Evolutionary conservation across 148 eudicot species (phyloP), one percentile per base, ranked within the genome.

Genomic region (Linanthus parryae): DNA sequence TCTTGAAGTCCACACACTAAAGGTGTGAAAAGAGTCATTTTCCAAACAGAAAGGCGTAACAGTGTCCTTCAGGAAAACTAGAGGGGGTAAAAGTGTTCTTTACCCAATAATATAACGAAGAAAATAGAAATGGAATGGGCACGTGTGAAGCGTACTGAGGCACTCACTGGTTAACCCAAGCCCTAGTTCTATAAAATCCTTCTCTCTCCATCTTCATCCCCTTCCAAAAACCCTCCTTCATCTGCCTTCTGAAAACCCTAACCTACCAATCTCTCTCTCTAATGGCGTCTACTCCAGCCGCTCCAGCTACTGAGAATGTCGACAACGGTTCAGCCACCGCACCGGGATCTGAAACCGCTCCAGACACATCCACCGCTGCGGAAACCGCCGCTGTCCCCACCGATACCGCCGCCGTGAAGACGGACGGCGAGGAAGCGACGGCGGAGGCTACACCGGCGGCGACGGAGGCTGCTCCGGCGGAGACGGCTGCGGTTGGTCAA

Each of bases 311-410:
- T 16, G 51, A 42, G 39, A 31, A 31, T 35, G 35, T 24, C 34
- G 66, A 52, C 44, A 62, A 62, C 29, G 66, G 66, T 13, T 34
- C 66, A n/a, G 42, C 58, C 44, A 13, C 5, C 28, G 7, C 56
- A 20, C 41, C 56, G 19, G 47, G 27, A 4, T 17, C 34, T n/a
- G 28, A 15, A 29, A 23, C 24, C 11, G 16, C 43, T 16, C 2
- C 62, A 0, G 43, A 31, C n/a, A 10, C 43, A 11, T 3, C 22
- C 17, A n/a, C 14, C 7, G 16, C 22, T 1, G 48, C 13, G 36
- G 4, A 29, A 6, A 17, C 56, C 3, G n/a, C 29, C 19, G 3
- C 20, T 12, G 29, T 4, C 44, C 5, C 44, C 29, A 16, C 36
- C 9, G 48, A 15, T 13, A 18, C 35, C 36, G 19, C n/a, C 14